Conservation (phyloP, 257 asterid genomes). For the Leonotis leonurus region DNA sequence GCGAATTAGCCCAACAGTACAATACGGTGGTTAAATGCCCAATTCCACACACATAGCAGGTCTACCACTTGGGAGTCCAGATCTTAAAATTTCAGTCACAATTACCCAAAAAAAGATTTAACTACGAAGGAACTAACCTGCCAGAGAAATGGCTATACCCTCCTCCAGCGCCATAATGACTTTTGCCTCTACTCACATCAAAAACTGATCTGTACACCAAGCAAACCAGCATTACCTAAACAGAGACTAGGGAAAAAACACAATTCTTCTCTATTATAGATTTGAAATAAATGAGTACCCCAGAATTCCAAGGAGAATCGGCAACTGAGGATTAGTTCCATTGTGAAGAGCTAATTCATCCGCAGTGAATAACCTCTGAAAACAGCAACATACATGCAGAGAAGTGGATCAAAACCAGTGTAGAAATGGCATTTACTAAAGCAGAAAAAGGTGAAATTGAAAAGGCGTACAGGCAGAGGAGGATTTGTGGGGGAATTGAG, state of each 20-base stretch:
- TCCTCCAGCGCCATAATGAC: slow-evolving; percentile 83
- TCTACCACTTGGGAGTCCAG: no score
- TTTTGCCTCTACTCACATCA: slow-evolving; percentile 84
- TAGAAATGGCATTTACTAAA: neutral
- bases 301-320: slow-evolving; percentile 69
- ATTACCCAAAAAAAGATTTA: no score
- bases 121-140: slow-evolving; percentile 34
- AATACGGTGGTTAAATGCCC: no score
- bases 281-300: slow-evolving; percentile 38
- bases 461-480: slow-evolving; percentile 20
- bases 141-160: slow-evolving; percentile 81
- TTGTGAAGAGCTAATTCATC: slow-evolving; percentile 61
- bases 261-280: neutral
- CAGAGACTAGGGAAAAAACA: neutral
- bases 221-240: neutral
- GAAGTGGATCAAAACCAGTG: neutral
- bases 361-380: slow-evolving; percentile 48
- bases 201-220: slow-evolving; percentile 61
- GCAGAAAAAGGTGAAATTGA: neutral
- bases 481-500: slow-evolving; percentile 18
- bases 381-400: neutral
- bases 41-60: no score
- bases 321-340: slow-evolving; percentile 62
- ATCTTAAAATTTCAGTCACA: no score
- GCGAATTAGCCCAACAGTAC: no score